Evolutionary conservation across 176 grass and related monocot genomes (phyloP).

Genomic region (Rhynchospora tenuis): DNA sequence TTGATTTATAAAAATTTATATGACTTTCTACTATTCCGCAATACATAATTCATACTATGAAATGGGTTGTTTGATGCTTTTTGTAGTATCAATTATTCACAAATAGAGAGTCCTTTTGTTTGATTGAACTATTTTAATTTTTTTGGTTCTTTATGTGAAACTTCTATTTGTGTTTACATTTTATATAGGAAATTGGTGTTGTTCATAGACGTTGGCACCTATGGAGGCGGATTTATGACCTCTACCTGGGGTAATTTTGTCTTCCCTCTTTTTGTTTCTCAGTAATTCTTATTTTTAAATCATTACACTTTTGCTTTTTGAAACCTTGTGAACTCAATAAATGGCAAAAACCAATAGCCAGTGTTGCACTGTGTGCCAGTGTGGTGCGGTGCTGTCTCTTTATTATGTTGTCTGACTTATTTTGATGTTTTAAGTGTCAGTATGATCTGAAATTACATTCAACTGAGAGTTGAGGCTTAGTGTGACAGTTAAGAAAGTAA

Average conservation of each 20-base stretch:
- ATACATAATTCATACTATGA: not conserved
- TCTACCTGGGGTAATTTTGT: conserved; percentile 83
- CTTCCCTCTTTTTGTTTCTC: not conserved
- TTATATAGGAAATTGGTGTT: conserved; percentile 75
- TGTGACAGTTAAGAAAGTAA: not conserved
- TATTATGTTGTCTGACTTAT: not conserved
- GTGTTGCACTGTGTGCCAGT: not conserved
- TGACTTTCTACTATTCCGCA: not conserved
- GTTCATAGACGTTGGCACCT: conserved; percentile 98
- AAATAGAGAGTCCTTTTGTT: not conserved
- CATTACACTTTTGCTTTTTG: not conserved
- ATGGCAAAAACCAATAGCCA: not conserved
- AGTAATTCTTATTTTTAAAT: not conserved
- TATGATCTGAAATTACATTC: not conserved
- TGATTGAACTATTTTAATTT: conserved; percentile 14
- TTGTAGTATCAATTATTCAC: not conserved
- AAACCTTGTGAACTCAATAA: not conserved
- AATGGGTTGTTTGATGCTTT: not conserved
- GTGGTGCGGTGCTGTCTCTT: not conserved
- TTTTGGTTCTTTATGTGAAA: conserved; percentile 7
- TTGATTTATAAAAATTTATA: not conserved
- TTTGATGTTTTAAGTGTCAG: not conserved
- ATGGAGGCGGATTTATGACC: conserved; percentile 96
- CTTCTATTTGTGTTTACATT: conserved; percentile 26
- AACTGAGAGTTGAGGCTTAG: not conserved